Conservation (phyloP, 1,139 yeast species). For the Geotrichum phurueaensis region DNA sequence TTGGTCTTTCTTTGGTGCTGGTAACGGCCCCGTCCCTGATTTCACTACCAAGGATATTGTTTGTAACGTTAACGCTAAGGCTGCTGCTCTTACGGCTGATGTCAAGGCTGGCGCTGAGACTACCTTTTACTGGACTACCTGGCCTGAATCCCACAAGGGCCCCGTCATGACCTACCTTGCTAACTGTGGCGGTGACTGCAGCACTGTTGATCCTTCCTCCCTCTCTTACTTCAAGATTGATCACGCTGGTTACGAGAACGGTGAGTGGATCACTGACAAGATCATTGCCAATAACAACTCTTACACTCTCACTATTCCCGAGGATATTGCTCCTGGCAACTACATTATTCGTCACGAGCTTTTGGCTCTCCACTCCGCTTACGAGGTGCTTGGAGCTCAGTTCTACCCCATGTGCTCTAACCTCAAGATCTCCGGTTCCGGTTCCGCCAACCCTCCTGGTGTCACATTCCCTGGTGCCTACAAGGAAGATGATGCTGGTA, state of each 20-base stretch:
- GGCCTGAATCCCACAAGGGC: slow-evolving; percentile 16
- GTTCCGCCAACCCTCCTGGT: slow-evolving; percentile 17
- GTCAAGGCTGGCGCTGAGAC: slow-evolving; percentile 13
- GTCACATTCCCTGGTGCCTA: slow-evolving; percentile 20
- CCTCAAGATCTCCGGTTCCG: slow-evolving; percentile 18
- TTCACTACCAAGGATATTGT: slow-evolving; percentile 13
- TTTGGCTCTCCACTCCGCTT: slow-evolving; percentile 13
- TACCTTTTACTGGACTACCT: slow-evolving; percentile 16
- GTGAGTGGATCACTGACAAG: slow-evolving; percentile 13
- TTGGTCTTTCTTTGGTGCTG: slow-evolving; percentile 16
- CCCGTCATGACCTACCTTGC: slow-evolving; percentile 19
- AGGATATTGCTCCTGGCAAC: slow-evolving; percentile 15
- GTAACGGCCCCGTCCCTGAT: slow-evolving; percentile 17
- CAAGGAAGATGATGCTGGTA: slow-evolving; percentile 17
- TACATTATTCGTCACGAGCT: slow-evolving; percentile 18
- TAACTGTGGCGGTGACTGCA: slow-evolving; percentile 12
- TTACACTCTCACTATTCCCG: slow-evolving; percentile 16
- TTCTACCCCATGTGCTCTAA: slow-evolving; percentile 17
- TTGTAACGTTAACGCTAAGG: slow-evolving; percentile 13
- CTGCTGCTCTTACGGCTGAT: slow-evolving; percentile 9
- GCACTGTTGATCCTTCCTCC: slow-evolving; percentile 10
- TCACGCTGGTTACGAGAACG: slow-evolving; percentile 13
- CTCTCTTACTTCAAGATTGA: slow-evolving; percentile 18
- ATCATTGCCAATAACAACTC: slow-evolving; percentile 16
- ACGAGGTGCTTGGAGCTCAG: slow-evolving; percentile 13